Evolutionary conservation across 805 yeast genomes (phyloP), one percentile per base, ranked within the genome.

Genomic region (Schwanniomyces polymorphus): DNA sequence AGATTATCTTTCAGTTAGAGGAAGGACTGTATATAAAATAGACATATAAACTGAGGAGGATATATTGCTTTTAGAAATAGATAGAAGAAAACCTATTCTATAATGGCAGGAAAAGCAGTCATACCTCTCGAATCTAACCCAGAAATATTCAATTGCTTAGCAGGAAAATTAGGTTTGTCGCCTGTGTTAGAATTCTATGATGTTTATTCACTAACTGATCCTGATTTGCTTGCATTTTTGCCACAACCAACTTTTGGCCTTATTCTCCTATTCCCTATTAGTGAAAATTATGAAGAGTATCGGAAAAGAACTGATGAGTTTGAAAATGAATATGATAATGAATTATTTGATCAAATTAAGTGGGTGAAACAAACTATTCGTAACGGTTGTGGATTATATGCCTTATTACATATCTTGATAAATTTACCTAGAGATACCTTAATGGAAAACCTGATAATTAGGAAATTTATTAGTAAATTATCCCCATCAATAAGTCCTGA

Each of bases 81-180:
- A 27, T 10, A 6, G 29, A 10, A 27, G 29, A 4, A 27, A 27
- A 10, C 2, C 12, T 10, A 29, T 29, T 12, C 34, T 12, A 43
- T 11, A 25, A 48, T 48, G 51, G 14, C 41, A 14, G 58, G 51
- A 27, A 58, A 53, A 45, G 46, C 64, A 11, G 92, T 88, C 12
- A 83, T 91, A 10, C 98, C 98, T 2, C 68, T 92, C 28, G 99
- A 94, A 63, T 88, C 95, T 7, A 89, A 91, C 57, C 99, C 99
- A 0, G 85, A 78, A 8, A 82, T 92, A 6, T 91, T 92, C 70
- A 80, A 86, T 7, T 71, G 71, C 0, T 83, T 90, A 56, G 87
- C 91, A 1, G 74, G 69, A 27, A 75, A 76, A 21, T 63, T 94
- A 35, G 97, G 97, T 0, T 70, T 91, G 5, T 62, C 82, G 0